Evolutionary conservation across 305 asterid species (phyloP).

Genomic region (Fraxinus velutina): DNA sequence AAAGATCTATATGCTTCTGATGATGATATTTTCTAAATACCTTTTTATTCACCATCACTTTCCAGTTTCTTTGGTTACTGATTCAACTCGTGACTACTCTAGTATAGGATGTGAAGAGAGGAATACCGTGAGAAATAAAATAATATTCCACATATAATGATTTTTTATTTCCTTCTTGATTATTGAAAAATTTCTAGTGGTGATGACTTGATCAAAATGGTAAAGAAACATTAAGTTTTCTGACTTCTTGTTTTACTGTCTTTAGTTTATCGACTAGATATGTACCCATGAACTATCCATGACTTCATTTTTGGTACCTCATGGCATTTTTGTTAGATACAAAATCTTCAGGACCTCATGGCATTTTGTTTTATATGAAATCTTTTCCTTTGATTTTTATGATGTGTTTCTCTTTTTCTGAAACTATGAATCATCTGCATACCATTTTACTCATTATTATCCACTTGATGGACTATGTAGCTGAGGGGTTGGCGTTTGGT

Average conservation of each 20-base stretch:
- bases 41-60: not conserved
- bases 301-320: not conserved
- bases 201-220: not conserved
- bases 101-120: not conserved
- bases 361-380: not conserved
- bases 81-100: not conserved
- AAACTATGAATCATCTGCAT: not conserved
- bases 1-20: not conserved
- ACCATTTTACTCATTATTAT: not conserved
- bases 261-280: not conserved
- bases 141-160: not conserved
- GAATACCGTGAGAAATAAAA: not conserved
- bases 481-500: slow-evolving; percentile 75
- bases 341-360: not conserved
- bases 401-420: not conserved
- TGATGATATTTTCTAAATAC: not conserved
- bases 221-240: not conserved
- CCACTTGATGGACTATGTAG: slow-evolving; percentile 43
- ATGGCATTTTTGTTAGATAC: not conserved
- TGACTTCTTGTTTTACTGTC: not conserved
- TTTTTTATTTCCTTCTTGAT: not conserved
- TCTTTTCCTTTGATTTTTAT: not conserved
- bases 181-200: slow-evolving; percentile 3
- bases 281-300: not conserved
- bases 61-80: not conserved